Base-by-base conservation (phyloP, 1,139 yeast species). In the Candida labiduridarum region DNA sequence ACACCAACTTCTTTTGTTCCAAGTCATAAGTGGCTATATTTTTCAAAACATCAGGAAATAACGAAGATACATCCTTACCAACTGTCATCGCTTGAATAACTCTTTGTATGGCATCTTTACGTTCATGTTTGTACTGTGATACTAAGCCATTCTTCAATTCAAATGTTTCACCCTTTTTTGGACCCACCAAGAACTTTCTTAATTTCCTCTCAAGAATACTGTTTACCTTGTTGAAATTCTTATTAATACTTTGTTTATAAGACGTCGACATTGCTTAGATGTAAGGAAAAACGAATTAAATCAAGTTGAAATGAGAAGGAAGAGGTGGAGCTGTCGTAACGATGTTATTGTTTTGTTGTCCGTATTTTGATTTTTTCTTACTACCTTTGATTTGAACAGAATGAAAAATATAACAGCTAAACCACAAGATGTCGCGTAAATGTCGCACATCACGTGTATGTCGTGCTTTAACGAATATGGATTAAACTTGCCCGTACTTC, bases 51-150 rank as follows among this genome's bases (percentile, higher is more conserved):
- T 95, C 98, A 1, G 99, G 99, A 60, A 95, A 95, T 53, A 95
- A 77, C 1, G 96, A 84, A 11, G 96, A 89, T 29, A 95, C 98
- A 68, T 95, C 99, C 66, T 95, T 95, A n/a, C 99, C 99, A 31
- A 92, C 83, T 0, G 99, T 95, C 99, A 95, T 95, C 54, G 97
- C 98, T 52, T 95, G 96, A 63, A 95, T 95, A 22, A 96, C 96
- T 52, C 97, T 79, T 69, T 92, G 96, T 59, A 95, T 95, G 27
- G 99, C 96, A 68, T 95, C 99, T 67, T 94, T 95, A 54, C 97
- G 77, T 59, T 95, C 97, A 59, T 83, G 86, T 41, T 97, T 96
- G 69, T 90, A 95, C 68, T 90, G 98, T 12, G 97, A 90, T 4
- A 94, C 98, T 52, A 95, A 79, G 1, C 98, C 98, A 42, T 83